Conservation (phyloP, 2,329 filamentous ascomycete genomes). For the Chaetomiaceae sp. region DNA sequence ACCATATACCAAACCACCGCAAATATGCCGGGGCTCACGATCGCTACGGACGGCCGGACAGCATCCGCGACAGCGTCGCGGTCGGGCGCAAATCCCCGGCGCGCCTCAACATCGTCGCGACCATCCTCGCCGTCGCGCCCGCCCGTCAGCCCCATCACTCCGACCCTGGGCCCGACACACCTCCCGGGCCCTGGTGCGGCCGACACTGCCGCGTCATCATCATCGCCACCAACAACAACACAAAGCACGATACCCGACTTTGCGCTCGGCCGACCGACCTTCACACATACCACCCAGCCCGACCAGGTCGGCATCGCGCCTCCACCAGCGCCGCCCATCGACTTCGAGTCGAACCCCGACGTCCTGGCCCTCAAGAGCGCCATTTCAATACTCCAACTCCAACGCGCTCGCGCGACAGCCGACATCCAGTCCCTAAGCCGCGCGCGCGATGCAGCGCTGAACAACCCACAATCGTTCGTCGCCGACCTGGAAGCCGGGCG, state of each 20-base stretch:
- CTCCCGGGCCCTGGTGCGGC: conserved; percentile 16
- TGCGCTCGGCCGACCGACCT: conserved; percentile 33
- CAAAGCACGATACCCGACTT: conserved; percentile 25
- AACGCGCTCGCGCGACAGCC: conserved; percentile 69
- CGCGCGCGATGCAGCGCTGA: conserved; percentile 65
- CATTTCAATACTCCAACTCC: conserved; percentile 81
- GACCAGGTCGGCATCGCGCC: conserved; percentile 40
- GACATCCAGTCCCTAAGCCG: conserved; percentile 68
- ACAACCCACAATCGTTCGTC: conserved; percentile 67
- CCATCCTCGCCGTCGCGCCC: conserved; percentile 44
- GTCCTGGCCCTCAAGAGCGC: conserved; percentile 81
- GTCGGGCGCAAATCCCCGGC: conserved; percentile 10
- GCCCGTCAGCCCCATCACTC: conserved; percentile 52
- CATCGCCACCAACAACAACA: conserved; percentile 17
- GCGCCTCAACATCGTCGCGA: conserved; percentile 24
- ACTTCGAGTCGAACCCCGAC: conserved; percentile 69
- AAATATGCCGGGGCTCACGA: conserved; percentile 31
- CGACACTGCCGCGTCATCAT: not conserved
- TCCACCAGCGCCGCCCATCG: conserved; percentile 48
- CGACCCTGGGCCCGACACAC: conserved; percentile 39
- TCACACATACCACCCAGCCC: conserved; percentile 41
- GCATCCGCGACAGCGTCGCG: conserved; percentile 23
- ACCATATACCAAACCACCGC: not conserved
- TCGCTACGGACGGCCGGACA: conserved; percentile 24
- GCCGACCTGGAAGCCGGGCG: conserved; percentile 61